phyloP scores from a whole-genome alignment of 75 land plant genomes.

The Cryptomeria japonica region DNA sequence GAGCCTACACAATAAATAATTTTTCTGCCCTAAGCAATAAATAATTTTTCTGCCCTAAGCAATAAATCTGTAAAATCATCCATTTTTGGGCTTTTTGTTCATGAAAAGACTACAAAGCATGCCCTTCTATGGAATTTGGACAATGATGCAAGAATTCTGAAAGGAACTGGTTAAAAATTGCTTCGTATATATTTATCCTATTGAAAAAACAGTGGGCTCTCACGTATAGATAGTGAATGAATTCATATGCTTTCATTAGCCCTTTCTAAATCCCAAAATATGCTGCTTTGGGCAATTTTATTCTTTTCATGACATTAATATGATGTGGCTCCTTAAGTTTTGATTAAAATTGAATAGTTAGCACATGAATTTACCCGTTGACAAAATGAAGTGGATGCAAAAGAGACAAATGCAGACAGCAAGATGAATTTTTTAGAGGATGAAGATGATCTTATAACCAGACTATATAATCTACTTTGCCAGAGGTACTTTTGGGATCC shows the following conservation, averaged over 20 bases:
- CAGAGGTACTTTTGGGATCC: background rate
- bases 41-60: too few relatives aligned
- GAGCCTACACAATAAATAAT: too few relatives aligned
- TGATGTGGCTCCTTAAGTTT: background rate
- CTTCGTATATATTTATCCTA: background rate
- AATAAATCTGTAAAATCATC: background rate
- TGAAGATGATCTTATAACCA: constrained; percentile 12
- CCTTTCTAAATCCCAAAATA: background rate
- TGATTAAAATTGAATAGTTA: background rate
- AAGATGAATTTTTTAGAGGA: constrained; percentile 7
- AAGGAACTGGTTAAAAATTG: background rate
- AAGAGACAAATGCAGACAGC: background rate
- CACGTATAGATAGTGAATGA: background rate
- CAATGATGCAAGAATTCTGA: background rate
- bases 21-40: too few relatives aligned
- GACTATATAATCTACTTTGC: constrained; percentile 11
- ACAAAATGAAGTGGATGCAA: constrained; percentile 4
- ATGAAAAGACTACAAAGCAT: background rate
- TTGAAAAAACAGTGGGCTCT: background rate
- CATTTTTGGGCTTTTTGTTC: background rate
- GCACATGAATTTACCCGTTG: background rate
- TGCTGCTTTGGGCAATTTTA: background rate
- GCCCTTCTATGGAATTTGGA: background rate
- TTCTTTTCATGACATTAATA: too few relatives aligned
- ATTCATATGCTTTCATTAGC: background rate